phyloP scores from a whole-genome alignment of 495 filamentous ascomycete species.

The Annulohypoxylon moriforme region DNA sequence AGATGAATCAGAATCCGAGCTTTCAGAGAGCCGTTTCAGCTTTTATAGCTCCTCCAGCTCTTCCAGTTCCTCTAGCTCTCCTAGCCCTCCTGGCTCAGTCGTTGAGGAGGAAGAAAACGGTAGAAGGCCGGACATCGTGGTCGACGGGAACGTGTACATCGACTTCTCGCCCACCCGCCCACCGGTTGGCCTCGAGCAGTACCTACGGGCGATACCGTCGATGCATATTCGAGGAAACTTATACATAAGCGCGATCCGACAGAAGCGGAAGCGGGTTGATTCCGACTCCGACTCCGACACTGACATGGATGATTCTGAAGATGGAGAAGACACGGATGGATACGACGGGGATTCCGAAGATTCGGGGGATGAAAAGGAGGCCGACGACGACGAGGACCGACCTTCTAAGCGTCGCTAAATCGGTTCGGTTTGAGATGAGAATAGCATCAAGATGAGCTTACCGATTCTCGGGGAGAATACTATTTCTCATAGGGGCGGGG shows the following conservation, averaged over 20 bases:
- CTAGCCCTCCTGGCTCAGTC: no score
- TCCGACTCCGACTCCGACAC: not conserved
- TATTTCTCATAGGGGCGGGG: no score
- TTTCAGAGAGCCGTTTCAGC: no score
- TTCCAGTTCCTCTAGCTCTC: no score
- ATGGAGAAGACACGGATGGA: not conserved
- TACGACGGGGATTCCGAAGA: not conserved
- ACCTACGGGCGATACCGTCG: not conserved
- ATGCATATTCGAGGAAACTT: not conserved
- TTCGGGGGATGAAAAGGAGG: no score
- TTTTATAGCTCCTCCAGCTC: no score
- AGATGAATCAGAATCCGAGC: no score
- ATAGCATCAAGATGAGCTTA: no score
- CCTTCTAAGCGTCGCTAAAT: not conserved
- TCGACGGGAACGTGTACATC: slow-evolving; percentile 3
- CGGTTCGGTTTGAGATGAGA: no score
- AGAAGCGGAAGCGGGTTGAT: not conserved
- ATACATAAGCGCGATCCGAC: not conserved
- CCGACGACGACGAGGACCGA: no score
- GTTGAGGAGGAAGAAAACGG: not conserved
- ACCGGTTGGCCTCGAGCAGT: not conserved
- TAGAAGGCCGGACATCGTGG: not conserved
- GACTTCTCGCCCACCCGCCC: not conserved
- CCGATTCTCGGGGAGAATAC: no score
- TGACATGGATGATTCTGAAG: not conserved